phyloP scores from a whole-genome alignment of 78 protist genomes.

The Dictyostelium purpureum region DNA sequence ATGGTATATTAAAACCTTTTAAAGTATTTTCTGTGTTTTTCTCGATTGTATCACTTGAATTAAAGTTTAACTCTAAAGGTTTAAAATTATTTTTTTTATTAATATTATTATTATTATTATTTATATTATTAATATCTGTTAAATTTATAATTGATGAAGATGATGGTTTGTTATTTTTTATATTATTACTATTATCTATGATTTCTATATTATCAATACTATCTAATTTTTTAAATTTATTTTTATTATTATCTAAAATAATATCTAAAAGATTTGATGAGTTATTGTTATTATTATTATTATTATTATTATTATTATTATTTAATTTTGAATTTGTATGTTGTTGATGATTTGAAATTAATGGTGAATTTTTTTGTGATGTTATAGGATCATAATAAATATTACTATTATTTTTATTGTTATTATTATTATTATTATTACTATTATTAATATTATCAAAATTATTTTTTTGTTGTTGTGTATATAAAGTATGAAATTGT shows the following conservation, averaged over 20 bases:
- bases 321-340: too few species aligned
- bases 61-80: slow-evolving; percentile 20
- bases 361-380: slow-evolving; percentile 7
- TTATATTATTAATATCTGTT: slow-evolving; percentile 15
- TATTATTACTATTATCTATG: not conserved
- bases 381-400: slow-evolving; percentile 6
- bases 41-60: not conserved
- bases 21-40: slow-evolving; percentile 15
- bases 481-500: not conserved
- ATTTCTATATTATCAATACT: not conserved
- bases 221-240: not conserved
- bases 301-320: not conserved
- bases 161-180: not conserved
- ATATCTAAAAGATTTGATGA: slow-evolving; percentile 19
- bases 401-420: not conserved
- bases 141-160: not conserved
- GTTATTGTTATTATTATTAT: not conserved
- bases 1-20: slow-evolving; percentile 13
- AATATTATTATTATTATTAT: not conserved
- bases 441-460: not conserved
- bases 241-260: not conserved
- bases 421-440: not conserved
- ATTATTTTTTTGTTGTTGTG: not conserved
- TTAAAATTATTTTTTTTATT: not conserved
- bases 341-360: not conserved